Conservation (phyloP, 306 rosid species). For the Ochetophila trinervis region DNA sequence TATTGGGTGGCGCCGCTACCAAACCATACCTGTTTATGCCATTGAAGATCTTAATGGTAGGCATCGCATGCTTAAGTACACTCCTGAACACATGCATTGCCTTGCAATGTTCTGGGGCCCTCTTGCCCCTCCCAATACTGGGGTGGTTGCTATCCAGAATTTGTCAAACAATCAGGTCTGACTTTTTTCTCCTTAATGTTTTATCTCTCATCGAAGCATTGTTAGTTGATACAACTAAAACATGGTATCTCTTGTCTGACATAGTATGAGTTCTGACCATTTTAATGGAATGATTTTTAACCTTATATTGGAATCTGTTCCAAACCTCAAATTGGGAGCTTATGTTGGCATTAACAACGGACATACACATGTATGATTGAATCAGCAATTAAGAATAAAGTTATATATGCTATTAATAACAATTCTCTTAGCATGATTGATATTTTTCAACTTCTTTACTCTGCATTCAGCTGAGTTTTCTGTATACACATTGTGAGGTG, state of each 20-base stretch:
- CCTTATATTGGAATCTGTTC: too few species aligned
- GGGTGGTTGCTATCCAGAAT: slow-evolving; percentile 83
- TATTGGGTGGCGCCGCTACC: slow-evolving; percentile 97
- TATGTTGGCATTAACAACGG: too few species aligned
- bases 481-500: too few species aligned
- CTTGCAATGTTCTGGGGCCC: slow-evolving; percentile 96
- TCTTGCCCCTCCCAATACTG: slow-evolving; percentile 87
- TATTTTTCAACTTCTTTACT: too few species aligned
- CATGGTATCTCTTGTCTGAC: background rate
- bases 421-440: too few species aligned
- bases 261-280: too few species aligned
- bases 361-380: too few species aligned
- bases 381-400: too few species aligned
- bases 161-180: slow-evolving; percentile 76
- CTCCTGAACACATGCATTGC: slow-evolving; percentile 95
- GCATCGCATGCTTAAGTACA: slow-evolving; percentile 90
- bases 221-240: background rate
- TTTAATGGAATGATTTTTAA: too few species aligned
- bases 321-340: too few species aligned
- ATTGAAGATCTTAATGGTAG: slow-evolving; percentile 85
- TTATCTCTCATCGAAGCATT: background rate
- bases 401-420: too few species aligned
- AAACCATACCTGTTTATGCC: slow-evolving; percentile 85
- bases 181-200: slow-evolving; percentile 8
- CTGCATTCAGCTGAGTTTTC: too few species aligned